These are phyloP conservation scores for Rhynchosporium agropyri DNA, from an alignment of 2,329 filamentous ascomycete species.

Conservation along the genomic window DNA sequence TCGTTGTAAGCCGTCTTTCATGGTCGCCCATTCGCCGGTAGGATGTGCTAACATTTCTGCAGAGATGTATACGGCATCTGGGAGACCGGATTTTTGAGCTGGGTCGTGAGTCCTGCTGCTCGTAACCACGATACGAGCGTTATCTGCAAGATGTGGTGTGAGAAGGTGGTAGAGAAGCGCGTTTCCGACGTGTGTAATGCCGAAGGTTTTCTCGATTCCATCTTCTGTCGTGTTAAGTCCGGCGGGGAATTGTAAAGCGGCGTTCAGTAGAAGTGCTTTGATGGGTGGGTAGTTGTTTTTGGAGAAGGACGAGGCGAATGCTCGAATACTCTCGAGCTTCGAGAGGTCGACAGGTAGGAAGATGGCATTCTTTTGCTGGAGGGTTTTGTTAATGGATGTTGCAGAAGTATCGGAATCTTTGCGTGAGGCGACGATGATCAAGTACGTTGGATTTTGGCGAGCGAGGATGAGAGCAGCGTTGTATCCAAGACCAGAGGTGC, in stretches of 20 bases:
- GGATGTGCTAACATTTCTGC: slow-evolving; percentile 52
- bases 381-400: slow-evolving; percentile 47
- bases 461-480: slow-evolving; percentile 47
- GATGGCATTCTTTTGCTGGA: slow-evolving; percentile 46
- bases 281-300: slow-evolving; percentile 46
- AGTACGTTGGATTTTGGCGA: slow-evolving; percentile 45
- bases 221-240: slow-evolving; percentile 44
- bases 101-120: slow-evolving; percentile 53
- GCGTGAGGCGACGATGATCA: slow-evolving; percentile 49
- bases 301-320: slow-evolving; percentile 46
- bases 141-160: slow-evolving; percentile 43
- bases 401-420: slow-evolving; percentile 48
- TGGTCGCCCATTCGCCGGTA: slow-evolving; percentile 34
- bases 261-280: slow-evolving; percentile 51
- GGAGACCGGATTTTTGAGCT: slow-evolving; percentile 47
- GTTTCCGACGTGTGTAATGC: slow-evolving; percentile 54
- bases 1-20: slow-evolving; percentile 43
- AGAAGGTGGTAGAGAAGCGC: slow-evolving; percentile 54
- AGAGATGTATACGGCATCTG: slow-evolving; percentile 47
- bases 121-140: slow-evolving; percentile 50
- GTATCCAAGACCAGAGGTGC: slow-evolving; percentile 50
- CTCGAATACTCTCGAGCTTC: slow-evolving; percentile 45
- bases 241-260: slow-evolving; percentile 49
- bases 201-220: slow-evolving; percentile 53
- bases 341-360: slow-evolving; percentile 51